phyloP scores from a whole-genome alignment of 106 monocot species.

The Cymbidium sinense region DNA sequence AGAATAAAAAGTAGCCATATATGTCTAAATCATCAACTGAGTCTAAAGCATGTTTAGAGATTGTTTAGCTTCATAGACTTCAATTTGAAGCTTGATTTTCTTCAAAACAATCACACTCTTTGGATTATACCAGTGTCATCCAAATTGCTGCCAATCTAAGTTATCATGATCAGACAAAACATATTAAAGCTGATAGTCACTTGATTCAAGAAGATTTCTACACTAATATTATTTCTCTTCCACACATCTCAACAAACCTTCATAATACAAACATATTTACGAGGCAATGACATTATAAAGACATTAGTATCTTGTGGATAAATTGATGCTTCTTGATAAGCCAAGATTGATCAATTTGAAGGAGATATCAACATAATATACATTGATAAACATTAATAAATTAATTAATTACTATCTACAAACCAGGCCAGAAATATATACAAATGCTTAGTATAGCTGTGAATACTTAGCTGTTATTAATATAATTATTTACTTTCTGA shows the following conservation, averaged over 20 bases:
- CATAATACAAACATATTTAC: neutral
- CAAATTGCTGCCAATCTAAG: neutral
- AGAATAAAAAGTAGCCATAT: neutral
- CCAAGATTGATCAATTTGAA: neutral
- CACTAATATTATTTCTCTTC: neutral
- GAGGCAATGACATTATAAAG: neutral
- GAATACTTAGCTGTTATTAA: no score
- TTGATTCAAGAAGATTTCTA: neutral
- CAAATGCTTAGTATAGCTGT: no score
- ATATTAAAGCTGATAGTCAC: neutral
- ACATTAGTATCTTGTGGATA: neutral
- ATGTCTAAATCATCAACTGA: neutral
- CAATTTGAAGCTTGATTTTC: neutral
- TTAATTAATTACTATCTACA: no score
- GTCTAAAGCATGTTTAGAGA: neutral
- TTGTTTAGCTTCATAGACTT: neutral
- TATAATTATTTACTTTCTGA: no score
- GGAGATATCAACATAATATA: neutral
- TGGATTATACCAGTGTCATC: neutral
- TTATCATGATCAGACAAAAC: neutral
- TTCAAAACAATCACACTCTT: neutral
- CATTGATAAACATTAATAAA: no score
- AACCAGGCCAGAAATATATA: no score
- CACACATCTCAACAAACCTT: neutral
- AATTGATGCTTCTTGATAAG: constrained; percentile 3